phyloP scores from a whole-genome alignment of 2,329 filamentous ascomycete genomes.

The Aureobasidium sp. region DNA sequence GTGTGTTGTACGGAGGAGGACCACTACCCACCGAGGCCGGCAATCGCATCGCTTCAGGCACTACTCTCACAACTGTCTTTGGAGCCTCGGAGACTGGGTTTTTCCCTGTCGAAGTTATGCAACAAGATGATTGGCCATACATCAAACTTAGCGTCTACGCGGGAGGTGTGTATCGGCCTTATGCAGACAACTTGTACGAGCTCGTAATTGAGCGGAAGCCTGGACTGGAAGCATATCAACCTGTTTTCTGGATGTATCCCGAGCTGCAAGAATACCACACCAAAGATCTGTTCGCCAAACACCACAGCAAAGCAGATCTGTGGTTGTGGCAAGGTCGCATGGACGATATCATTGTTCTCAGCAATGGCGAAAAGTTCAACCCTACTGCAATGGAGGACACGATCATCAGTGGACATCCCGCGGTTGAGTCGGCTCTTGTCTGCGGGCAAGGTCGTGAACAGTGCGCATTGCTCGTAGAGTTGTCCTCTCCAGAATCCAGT shows the following conservation, averaged over 20 bases:
- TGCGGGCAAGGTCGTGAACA: conserved; percentile 24
- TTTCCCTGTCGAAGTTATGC: conserved; percentile 15
- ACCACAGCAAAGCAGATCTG: conserved; percentile 19
- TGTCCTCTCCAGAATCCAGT: conserved; percentile 10
- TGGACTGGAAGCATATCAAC: conserved; percentile 20
- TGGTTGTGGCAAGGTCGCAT: conserved; percentile 22
- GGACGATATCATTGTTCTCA: conserved; percentile 24
- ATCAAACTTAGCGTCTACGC: conserved; percentile 17
- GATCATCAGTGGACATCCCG: conserved; percentile 24
- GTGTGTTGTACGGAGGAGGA: conserved; percentile 12
- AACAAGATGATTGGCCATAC: conserved; percentile 15
- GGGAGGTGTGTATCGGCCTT: conserved; percentile 8
- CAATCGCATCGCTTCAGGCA: conserved; percentile 8
- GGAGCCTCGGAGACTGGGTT: conserved; percentile 16
- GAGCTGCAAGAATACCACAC: conserved; percentile 22
- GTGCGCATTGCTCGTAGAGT: conserved; percentile 25
- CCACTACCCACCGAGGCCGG: conserved; percentile 12
- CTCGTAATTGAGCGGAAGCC: conserved; percentile 28
- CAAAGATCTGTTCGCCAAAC: conserved; percentile 22
- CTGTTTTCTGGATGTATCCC: conserved; percentile 24
- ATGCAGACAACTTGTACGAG: conserved; percentile 24
- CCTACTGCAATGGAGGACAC: conserved; percentile 19
- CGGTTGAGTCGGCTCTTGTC: conserved; percentile 25
- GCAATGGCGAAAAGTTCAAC: conserved; percentile 24
- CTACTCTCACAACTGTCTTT: conserved; percentile 8